Evolutionary conservation across 345 rosid species (phyloP).

Genomic region (Erodium maritimum): DNA sequence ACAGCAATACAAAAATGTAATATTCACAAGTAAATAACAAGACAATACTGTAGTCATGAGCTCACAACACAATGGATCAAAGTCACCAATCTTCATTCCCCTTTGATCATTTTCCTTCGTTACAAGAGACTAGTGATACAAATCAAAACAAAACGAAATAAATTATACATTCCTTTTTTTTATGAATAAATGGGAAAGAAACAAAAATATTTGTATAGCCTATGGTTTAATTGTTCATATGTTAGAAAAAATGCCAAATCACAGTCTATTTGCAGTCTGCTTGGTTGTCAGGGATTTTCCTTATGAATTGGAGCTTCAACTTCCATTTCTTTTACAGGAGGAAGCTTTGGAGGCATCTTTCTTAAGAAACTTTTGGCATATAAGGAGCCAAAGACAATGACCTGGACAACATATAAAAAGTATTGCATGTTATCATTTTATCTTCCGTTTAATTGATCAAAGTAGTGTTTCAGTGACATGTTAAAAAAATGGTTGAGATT

Average conservation of each 20-base stretch:
- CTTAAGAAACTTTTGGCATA: constrained; percentile 45
- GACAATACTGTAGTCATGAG: too few species aligned
- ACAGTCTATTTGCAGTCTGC: too few species aligned
- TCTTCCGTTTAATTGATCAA: too few species aligned
- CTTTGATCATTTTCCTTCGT: not conserved
- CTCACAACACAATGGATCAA: too few species aligned
- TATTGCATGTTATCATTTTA: constrained; percentile 1
- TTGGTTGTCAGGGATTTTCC: constrained; percentile 23
- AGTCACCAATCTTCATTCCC: not conserved
- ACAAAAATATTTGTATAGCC: too few species aligned
- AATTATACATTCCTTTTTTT: too few species aligned
- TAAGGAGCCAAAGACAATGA: constrained; percentile 65
- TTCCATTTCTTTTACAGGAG: constrained; percentile 24
- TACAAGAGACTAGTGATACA: not conserved
- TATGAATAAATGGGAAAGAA: too few species aligned
- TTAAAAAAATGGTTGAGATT: not conserved
- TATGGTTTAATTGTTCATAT: too few species aligned
- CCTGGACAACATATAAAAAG: constrained; percentile 20
- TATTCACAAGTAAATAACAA: too few species aligned
- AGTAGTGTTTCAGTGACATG: not conserved
- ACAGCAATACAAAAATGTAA: too few species aligned
- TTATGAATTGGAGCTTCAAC: constrained; percentile 31
- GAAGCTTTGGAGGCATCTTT: constrained; percentile 23
- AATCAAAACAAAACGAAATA: not conserved
- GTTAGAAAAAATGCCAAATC: not conserved